Evolutionary conservation across 1,284 basidiomycete genomes (phyloP).

Genomic region (Ceratobasidium sp.): DNA sequence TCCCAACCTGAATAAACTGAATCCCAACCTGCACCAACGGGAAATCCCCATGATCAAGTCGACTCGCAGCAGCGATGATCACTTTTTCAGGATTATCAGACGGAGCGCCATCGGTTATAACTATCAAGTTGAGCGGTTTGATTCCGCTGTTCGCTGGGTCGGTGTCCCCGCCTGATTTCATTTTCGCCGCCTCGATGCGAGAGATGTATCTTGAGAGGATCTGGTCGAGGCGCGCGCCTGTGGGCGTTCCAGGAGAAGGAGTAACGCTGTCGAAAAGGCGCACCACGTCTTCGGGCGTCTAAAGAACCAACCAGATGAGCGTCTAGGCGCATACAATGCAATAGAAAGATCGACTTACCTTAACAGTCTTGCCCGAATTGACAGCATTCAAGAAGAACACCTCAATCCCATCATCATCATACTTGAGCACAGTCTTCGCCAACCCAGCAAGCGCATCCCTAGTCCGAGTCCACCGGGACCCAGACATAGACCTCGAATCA

Average conservation of each 20-base stretch:
- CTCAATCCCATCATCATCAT: conserved; percentile 67
- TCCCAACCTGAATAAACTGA: conserved; percentile 62
- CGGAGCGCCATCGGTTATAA: conserved; percentile 73
- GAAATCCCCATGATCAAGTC: conserved; percentile 64
- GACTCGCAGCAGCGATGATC: conserved; percentile 64
- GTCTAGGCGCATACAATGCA: neutral
- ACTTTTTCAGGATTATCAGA: conserved; percentile 66
- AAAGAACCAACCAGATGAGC: neutral
- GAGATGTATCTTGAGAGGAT: conserved; percentile 26
- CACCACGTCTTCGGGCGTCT: conserved; percentile 54
- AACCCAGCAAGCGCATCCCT: conserved; percentile 61
- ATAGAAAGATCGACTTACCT: conserved; percentile 32
- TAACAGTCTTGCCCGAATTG: conserved; percentile 40
- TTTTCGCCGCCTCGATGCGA: conserved; percentile 14
- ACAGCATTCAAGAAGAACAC: conserved; percentile 64
- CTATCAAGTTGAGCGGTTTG: conserved; percentile 71
- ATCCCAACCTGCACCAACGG: conserved; percentile 59
- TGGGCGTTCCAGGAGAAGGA: conserved; percentile 57
- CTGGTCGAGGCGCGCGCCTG: conserved; percentile 28
- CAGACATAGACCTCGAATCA: conserved; percentile 71
- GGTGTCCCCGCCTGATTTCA: neutral
- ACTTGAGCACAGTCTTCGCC: conserved; percentile 61
- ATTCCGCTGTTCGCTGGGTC: neutral
- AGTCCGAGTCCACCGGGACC: conserved; percentile 65
- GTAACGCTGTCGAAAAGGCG: conserved; percentile 62